A percentile compares a stretch with the other conserved stretches of the same genome.
Conservation (phyloP, 2,329 filamentous ascomycete species). For the Alternaria sp. region DNA sequence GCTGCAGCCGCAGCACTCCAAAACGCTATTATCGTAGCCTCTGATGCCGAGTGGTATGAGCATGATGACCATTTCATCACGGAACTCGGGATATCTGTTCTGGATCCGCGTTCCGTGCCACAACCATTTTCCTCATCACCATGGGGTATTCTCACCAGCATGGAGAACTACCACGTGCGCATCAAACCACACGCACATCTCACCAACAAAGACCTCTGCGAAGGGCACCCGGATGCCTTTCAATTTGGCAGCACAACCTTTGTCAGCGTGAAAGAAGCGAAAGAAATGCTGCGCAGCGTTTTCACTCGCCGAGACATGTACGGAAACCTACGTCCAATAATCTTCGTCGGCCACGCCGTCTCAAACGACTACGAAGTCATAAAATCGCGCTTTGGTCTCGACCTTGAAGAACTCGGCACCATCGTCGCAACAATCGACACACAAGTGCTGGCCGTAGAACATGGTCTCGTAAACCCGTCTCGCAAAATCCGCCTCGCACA, state of each 20-base stretch:
- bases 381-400: constrained; percentile 19
- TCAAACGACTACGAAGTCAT: constrained; percentile 22
- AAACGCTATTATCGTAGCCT: constrained; percentile 18
- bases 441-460: constrained; percentile 22
- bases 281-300: constrained; percentile 1
- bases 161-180: constrained; percentile 18
- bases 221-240: constrained; percentile 17
- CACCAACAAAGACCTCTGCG: constrained; percentile 16
- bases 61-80: constrained; percentile 14
- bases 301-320: constrained; percentile 3
- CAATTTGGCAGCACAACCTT: constrained; percentile 25
- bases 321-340: constrained; percentile 9
- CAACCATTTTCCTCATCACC: not conserved
- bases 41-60: constrained; percentile 28
- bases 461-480: not conserved
- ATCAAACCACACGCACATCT: constrained; percentile 23
- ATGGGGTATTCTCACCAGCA: not conserved
- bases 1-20: not conserved
- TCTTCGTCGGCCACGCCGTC: constrained; percentile 31
- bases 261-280: constrained; percentile 5
- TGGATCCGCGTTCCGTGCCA: constrained; percentile 2
- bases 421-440: constrained; percentile 28
- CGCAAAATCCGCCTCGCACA: constrained; percentile 6
- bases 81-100: constrained; percentile 21
- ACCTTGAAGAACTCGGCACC: constrained; percentile 12